Evolutionary conservation across 2,329 filamentous ascomycete species (phyloP).

Genomic region (Sarocladiaceae sp.): DNA sequence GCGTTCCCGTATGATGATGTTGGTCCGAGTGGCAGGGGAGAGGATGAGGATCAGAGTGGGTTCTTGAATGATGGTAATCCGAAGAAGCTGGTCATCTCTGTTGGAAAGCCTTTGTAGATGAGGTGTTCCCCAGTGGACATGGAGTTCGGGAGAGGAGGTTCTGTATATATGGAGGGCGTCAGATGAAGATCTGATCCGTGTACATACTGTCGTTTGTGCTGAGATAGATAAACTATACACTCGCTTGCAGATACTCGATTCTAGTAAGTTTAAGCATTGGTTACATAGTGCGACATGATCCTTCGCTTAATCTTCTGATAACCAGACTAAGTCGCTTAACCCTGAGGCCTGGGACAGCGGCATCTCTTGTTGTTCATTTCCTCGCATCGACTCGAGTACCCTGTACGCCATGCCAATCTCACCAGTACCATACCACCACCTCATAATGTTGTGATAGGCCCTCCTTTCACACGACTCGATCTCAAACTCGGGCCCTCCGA

Average conservation of each 20-base stretch:
- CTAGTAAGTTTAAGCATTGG: no score
- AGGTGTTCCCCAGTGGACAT: background rate
- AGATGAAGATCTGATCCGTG: background rate
- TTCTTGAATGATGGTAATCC: conserved; percentile 55
- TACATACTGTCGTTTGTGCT: background rate
- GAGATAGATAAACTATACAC: background rate
- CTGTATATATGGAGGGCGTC: background rate
- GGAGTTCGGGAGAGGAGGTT: background rate
- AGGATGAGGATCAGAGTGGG: conserved; percentile 56
- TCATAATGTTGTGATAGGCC: no score
- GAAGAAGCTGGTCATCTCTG: conserved; percentile 48
- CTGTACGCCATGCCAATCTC: no score
- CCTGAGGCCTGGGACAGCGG: no score
- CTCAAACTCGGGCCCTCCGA: background rate
- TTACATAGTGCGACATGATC: no score
- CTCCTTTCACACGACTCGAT: background rate
- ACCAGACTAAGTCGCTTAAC: no score
- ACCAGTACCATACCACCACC: no score
- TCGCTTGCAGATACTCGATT: no score
- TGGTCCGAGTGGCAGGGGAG: conserved; percentile 32
- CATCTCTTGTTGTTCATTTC: no score
- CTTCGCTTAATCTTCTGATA: no score
- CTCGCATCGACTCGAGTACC: no score
- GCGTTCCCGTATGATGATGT: conserved; percentile 72
- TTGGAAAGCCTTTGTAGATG: conserved; percentile 39